A percentile compares a stretch with the other conserved stretches of the same genome.
These are phyloP conservation scores for Apostasia ramifera DNA, from an alignment of 106 monocot genomes.

Conservation along the genomic window DNA sequence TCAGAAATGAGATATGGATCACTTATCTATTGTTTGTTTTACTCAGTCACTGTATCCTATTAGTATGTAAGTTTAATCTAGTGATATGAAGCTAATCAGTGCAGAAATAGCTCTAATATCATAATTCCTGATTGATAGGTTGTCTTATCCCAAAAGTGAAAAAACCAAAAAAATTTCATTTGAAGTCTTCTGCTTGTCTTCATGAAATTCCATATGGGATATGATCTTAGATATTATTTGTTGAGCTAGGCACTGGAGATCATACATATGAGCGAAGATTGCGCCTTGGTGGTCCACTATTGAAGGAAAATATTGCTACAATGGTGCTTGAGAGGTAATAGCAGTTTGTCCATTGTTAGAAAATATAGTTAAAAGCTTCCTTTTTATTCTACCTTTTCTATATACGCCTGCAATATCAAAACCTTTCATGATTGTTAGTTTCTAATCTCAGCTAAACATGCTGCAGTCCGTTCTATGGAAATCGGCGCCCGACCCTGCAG, in stretches of 20 bases:
- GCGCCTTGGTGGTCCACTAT: slow-evolving; percentile 88
- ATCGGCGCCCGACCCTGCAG: slow-evolving; percentile 76
- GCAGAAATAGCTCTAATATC: too few relatives aligned
- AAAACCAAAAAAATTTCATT: too few relatives aligned
- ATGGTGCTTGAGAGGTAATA: slow-evolving; percentile 96
- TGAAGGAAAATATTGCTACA: slow-evolving; percentile 94
- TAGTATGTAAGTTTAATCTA: too few relatives aligned
- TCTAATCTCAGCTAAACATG: slow-evolving; percentile 35
- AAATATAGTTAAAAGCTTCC: neutral
- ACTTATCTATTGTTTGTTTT: too few relatives aligned
- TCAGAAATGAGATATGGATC: too few relatives aligned
- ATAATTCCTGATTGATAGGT: too few relatives aligned
- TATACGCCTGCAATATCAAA: slow-evolving; percentile 1
- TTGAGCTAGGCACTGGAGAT: slow-evolving; percentile 75
- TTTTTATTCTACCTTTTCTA: neutral
- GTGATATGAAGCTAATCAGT: too few relatives aligned
- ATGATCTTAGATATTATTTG: too few relatives aligned
- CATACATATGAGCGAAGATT: slow-evolving; percentile 88
- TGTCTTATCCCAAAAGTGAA: too few relatives aligned
- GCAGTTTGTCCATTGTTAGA: neutral
- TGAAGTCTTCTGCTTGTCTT: too few relatives aligned
- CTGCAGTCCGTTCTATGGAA: slow-evolving; percentile 96
- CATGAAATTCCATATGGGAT: too few relatives aligned
- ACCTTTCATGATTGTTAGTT: slow-evolving; percentile 16
- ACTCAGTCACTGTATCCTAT: too few relatives aligned